phyloP scores from a whole-genome alignment of 2,329 filamentous ascomycete genomes.

The Arthroderma uncinatum region DNA sequence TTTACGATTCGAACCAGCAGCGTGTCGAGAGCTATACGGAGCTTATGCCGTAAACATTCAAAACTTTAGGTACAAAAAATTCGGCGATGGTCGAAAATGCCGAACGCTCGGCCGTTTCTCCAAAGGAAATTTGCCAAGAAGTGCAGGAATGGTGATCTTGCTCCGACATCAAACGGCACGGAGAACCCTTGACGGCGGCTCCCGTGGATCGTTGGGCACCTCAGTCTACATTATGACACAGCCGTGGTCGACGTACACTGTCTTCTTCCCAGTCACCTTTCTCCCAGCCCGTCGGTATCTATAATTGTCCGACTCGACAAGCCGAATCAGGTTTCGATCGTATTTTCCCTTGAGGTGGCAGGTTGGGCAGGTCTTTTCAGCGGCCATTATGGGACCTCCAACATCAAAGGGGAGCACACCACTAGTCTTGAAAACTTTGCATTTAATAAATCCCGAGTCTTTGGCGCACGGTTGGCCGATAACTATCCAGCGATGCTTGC shows the following conservation, averaged over 20 bases:
- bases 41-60: background rate
- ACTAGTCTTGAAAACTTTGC: constrained; percentile 15
- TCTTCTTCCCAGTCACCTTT: constrained; percentile 1
- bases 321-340: constrained; percentile 22
- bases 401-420: constrained; percentile 12
- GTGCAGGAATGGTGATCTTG: constrained; percentile 1
- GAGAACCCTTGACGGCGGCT: background rate
- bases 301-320: constrained; percentile 16
- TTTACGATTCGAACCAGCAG: background rate
- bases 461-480: constrained; percentile 36
- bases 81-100: background rate
- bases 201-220: background rate
- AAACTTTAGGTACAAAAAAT: constrained; percentile 1
- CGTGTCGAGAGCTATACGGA: background rate
- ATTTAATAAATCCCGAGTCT: constrained; percentile 21
- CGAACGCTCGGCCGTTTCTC: constrained; percentile 2
- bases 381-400: constrained; percentile 15
- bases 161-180: background rate
- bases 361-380: constrained; percentile 21
- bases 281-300: constrained; percentile 3
- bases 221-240: constrained; percentile 13
- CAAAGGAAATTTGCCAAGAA: constrained; percentile 1
- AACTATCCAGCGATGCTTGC: constrained; percentile 40
- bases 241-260: constrained; percentile 1
- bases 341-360: constrained; percentile 25